phyloP scores from a whole-genome alignment of 2,329 filamentous ascomycete genomes.

The Microsporum ferrugineum region DNA sequence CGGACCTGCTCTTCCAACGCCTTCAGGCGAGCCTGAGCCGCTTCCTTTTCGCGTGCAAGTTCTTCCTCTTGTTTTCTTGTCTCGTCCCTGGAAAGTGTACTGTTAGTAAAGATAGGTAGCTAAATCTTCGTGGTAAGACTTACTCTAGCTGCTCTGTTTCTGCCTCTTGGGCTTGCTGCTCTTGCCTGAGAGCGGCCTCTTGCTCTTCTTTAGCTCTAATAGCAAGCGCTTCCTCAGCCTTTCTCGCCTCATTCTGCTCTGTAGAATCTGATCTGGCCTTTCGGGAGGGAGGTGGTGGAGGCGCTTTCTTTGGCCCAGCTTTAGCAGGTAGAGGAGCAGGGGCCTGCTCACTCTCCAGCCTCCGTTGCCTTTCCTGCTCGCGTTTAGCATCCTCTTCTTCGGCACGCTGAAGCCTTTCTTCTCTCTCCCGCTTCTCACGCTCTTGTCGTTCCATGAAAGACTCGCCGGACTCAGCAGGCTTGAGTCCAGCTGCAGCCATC shows the following conservation, averaged over 20 bases:
- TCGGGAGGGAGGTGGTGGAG: constrained; percentile 60
- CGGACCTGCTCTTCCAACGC: constrained; percentile 89
- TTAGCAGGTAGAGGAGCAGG: constrained; percentile 44
- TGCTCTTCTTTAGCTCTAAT: constrained; percentile 37
- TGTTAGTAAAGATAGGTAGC: not conserved
- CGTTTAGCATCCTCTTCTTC: constrained; percentile 88
- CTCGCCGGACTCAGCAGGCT: constrained; percentile 68
- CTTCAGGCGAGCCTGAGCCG: constrained; percentile 68
- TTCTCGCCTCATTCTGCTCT: constrained; percentile 47
- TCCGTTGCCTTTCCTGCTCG: constrained; percentile 73
- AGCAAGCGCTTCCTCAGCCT: constrained; percentile 39
- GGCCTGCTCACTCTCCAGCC: constrained; percentile 65
- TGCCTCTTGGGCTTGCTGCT: constrained; percentile 64
- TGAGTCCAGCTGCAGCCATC: constrained; percentile 84
- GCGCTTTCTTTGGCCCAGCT: constrained; percentile 51
- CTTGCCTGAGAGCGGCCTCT: constrained; percentile 49
- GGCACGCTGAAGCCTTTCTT: constrained; percentile 74
- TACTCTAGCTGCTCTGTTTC: constrained; percentile 73
- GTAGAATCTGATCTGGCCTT: constrained; percentile 51
- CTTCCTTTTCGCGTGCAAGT: constrained; percentile 65
- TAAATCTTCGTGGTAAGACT: constrained; percentile 33
- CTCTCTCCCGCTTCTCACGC: constrained; percentile 75
- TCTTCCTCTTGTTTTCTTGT: constrained; percentile 68
- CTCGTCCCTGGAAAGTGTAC: constrained; percentile 47
- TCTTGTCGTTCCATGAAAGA: constrained; percentile 73